Evolutionary conservation across 1,139 yeast genomes (phyloP).

Genomic region (Lodderomyces jiufengensis): DNA sequence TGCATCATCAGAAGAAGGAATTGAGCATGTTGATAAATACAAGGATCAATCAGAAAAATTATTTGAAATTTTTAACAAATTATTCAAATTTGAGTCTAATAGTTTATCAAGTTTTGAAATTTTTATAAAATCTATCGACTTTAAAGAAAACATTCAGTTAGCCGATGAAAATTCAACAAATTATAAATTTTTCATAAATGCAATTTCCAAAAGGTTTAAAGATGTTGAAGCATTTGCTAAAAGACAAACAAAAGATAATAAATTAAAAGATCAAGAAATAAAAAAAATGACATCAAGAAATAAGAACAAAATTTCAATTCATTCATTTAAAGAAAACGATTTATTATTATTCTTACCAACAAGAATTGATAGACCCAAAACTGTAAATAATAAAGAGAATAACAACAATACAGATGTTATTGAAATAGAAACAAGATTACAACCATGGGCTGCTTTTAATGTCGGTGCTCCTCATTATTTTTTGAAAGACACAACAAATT

Average conservation of each 20-base stretch:
- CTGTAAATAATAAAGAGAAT: constrained; percentile 15
- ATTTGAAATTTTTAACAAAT: constrained; percentile 17
- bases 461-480: constrained; percentile 78
- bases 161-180: constrained; percentile 24
- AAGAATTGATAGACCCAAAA: constrained; percentile 37
- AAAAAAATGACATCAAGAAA: constrained; percentile 32
- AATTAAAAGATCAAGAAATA: constrained; percentile 45
- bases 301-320: constrained; percentile 58
- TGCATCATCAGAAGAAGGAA: constrained; percentile 8
- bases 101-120: constrained; percentile 20
- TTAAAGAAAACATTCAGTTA: constrained; percentile 35
- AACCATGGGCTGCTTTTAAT: constrained; percentile 87
- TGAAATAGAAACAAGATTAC: constrained; percentile 16
- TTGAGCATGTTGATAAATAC: constrained; percentile 13
- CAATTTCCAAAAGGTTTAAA: constrained; percentile 72
- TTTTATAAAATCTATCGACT: constrained; percentile 26
- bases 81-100: constrained; percentile 17
- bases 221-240: constrained; percentile 94
- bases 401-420: neutral
- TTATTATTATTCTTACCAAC: constrained; percentile 83
- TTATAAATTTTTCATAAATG: constrained; percentile 50
- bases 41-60: constrained; percentile 19
- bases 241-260: constrained; percentile 74
- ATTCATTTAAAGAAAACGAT: constrained; percentile 65
- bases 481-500: constrained; percentile 35